phyloP scores from a whole-genome alignment of 2,329 filamentous ascomycete species.

The Magnaporthales sp. region DNA sequence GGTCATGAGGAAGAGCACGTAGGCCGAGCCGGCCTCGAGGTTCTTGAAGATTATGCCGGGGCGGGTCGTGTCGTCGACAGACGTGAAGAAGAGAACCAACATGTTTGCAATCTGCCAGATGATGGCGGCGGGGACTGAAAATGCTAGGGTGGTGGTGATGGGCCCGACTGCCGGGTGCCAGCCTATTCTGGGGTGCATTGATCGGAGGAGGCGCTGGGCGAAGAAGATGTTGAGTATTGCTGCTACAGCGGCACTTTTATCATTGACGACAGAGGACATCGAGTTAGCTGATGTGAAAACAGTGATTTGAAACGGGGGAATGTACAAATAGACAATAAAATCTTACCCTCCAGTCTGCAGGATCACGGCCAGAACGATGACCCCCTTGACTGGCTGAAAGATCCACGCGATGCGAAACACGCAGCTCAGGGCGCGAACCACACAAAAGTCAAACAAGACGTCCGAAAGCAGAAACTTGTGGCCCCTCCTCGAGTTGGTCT shows the following conservation, averaged over 20 bases:
- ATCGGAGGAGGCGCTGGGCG: slow-evolving; percentile 27
- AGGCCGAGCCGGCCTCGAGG: slow-evolving; percentile 14
- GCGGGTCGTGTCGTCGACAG: slow-evolving; percentile 10
- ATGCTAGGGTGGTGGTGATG: slow-evolving; percentile 13
- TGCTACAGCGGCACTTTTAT: slow-evolving; percentile 20
- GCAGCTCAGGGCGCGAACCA: slow-evolving; percentile 24
- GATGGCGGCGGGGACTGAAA: slow-evolving; percentile 19
- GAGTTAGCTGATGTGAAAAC: background rate
- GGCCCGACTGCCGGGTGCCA: slow-evolving; percentile 22
- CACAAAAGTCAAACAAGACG: slow-evolving; percentile 20
- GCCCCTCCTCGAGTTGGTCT: slow-evolving; percentile 20
- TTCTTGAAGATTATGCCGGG: slow-evolving; percentile 9
- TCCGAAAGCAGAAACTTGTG: slow-evolving; percentile 29
- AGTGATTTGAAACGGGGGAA: no score
- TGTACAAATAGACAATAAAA: no score
- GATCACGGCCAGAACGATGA: slow-evolving; percentile 25
- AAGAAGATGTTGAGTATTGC: slow-evolving; percentile 30
- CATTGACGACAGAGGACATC: no score
- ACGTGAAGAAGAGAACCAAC: slow-evolving; percentile 16
- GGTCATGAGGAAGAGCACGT: slow-evolving; percentile 11
- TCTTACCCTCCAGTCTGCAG: slow-evolving; percentile 25
- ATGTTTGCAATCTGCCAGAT: slow-evolving; percentile 22
- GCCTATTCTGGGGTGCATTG: slow-evolving; percentile 25
- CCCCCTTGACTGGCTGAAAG: slow-evolving; percentile 11
- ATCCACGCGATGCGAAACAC: slow-evolving; percentile 27